A percentile compares a stretch with the other conserved stretches of the same genome.
Conservation (phyloP, 2,329 filamentous ascomycete species). For the Hymenoscyphus albidus region DNA sequence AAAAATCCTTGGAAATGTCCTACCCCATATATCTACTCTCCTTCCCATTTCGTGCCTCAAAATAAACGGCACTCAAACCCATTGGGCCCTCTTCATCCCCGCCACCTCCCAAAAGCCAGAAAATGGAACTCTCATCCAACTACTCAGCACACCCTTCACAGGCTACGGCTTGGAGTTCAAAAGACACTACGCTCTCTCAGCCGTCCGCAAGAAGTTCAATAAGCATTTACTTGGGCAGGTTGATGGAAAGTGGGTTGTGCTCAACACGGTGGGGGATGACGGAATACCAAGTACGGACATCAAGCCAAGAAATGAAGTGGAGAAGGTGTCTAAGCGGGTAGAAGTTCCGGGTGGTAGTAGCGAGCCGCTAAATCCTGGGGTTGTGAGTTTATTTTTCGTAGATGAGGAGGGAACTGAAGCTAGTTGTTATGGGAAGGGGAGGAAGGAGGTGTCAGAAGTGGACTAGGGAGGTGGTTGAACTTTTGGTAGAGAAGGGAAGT, state of each 20-base stretch:
- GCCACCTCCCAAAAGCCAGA: background rate
- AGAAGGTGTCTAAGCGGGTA: background rate
- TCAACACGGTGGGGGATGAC: background rate
- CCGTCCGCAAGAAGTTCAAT: background rate
- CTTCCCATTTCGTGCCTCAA: conserved; percentile 7
- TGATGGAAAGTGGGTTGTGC: background rate
- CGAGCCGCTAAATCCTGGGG: background rate
- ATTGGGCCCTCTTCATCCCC: conserved; percentile 13
- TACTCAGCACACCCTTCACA: background rate
- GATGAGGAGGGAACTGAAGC: background rate
- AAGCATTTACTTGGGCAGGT: background rate
- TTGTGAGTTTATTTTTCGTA: background rate
- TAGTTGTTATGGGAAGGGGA: background rate
- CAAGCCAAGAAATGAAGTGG: background rate
- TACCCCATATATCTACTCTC: conserved; percentile 3
- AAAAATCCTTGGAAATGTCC: background rate
- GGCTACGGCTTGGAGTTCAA: background rate
- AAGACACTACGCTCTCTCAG: background rate
- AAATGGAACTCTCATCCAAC: background rate
- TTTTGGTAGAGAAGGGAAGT: background rate
- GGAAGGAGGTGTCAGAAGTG: conserved; percentile 8
- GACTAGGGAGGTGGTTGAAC: conserved; percentile 1
- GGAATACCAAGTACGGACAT: background rate
- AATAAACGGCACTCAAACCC: conserved; percentile 10
- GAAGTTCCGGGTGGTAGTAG: background rate